Base-by-base conservation (phyloP, 2,329 filamentous ascomycete species). In the Sordariomycetes sp. region DNA sequence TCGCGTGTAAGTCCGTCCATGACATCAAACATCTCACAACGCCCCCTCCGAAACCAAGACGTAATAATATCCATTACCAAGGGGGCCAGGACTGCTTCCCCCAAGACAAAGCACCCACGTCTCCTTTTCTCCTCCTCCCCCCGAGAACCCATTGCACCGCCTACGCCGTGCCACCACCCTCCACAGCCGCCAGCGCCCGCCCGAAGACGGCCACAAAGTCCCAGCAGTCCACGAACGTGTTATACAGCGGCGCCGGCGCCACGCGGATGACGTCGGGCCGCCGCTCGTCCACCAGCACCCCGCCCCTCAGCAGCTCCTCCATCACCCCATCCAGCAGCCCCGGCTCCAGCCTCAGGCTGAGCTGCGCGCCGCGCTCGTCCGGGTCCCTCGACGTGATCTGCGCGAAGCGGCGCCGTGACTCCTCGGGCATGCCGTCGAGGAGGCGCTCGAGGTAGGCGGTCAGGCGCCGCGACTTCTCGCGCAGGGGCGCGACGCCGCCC, bases 231-330 rank as follows among this genome's bases (percentile, higher is more conserved):
- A 73, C 73, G 68, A 87, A 93, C 0, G 79, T 85, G 67, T 93
- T 94, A 70, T 94, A 95, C 67, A 95, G 68, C 8, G 90, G 89
- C 50, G 86, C 85, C 3, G 90, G 89, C 4, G 90, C 89, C 5
- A 93, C 83, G 10, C 90, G 76, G 53, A 95, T 83, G 14, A 94
- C 90, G 69, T 92, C 82, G 1, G 90, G 90, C 68, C 86, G 87
- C 61, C 90, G 77, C 73, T 92, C 86, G 67, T 95, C 90, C n/a
- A 89, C 81, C 1, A 94, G 79, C 2, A 93, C 82, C 1, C 86
- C 86, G 4, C 79, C 76, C 24, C 79, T 76, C 63, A 88, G 81
- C 40, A 95, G 70, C 59, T 76, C 76, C 58, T 76, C 72, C 66
- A 85, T 79, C 6, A 93, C 81, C 8, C 67, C 68, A 24, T 90